phyloP scores from a whole-genome alignment of 1,284 basidiomycete species.

The Hemileccinum hortonii region DNA sequence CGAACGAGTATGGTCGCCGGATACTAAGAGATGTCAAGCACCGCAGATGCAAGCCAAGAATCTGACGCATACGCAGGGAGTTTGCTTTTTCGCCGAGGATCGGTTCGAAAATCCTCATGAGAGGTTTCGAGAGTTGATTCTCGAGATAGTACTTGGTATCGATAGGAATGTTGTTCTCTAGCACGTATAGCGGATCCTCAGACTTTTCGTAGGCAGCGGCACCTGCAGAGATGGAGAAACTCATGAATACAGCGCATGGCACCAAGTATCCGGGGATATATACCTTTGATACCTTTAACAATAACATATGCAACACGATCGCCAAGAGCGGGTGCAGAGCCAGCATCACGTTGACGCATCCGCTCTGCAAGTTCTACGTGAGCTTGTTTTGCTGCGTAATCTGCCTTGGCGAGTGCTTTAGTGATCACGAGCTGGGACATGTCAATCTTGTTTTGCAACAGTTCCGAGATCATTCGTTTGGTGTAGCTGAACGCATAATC shows the following conservation, averaged over 20 bases:
- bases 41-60: constrained; percentile 1
- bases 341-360: constrained; percentile 93
- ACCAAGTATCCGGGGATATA: constrained; percentile 8
- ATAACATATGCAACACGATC: constrained; percentile 98
- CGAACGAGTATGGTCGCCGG: constrained; percentile 89
- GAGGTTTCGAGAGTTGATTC: constrained; percentile 92
- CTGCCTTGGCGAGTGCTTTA: constrained; percentile 88
- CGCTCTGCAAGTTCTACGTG: constrained; percentile 92
- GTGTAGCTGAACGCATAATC: constrained; percentile 64
- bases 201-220: constrained; percentile 98
- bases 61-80: constrained; percentile 65
- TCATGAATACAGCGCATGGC: neutral
- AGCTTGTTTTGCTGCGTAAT: constrained; percentile 89
- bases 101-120: constrained; percentile 97
- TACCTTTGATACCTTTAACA: constrained; percentile 91
- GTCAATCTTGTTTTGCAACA: constrained; percentile 93
- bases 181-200: constrained; percentile 92
- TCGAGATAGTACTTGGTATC: constrained; percentile 97
- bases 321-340: constrained; percentile 89
- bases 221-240: constrained; percentile 43
- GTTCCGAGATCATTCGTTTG: constrained; percentile 88
- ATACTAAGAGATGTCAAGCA: constrained; percentile 53
- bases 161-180: constrained; percentile 95
- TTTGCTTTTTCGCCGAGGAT: constrained; percentile 88
- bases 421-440: constrained; percentile 99